These are phyloP conservation scores for Trichoderma oligosporum DNA, from an alignment of 2,329 filamentous ascomycete species.

Conservation along the genomic window DNA sequence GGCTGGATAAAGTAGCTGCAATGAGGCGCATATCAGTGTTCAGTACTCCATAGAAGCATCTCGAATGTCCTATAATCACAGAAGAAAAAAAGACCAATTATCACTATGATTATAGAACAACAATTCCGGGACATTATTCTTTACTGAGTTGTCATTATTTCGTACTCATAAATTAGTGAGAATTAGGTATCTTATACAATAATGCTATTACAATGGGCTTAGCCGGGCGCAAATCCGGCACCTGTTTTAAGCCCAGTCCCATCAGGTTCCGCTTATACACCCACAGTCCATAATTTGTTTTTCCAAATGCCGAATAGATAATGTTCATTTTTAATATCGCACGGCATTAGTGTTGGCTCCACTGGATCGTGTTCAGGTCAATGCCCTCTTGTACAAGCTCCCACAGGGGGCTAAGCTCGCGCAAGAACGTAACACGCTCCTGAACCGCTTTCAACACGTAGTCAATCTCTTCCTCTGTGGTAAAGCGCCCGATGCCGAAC, in stretches of 20 bases:
- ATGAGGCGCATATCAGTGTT: not conserved
- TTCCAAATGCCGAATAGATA: not conserved
- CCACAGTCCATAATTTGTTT: not conserved
- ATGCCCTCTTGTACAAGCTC: constrained; percentile 96
- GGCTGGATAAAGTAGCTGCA: not conserved
- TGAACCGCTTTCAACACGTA: constrained; percentile 93
- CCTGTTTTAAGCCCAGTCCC: constrained; percentile 21
- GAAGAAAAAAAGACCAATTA: not conserved
- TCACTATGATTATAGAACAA: not conserved
- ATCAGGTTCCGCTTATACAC: constrained; percentile 2
- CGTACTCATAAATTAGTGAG: constrained; percentile 14
- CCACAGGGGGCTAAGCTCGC: constrained; percentile 94
- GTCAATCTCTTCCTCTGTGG: constrained; percentile 90
- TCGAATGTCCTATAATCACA: not conserved
- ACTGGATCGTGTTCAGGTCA: constrained; percentile 93
- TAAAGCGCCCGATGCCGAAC: constrained; percentile 96
- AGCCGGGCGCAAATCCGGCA: constrained; percentile 22
- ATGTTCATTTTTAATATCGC: not conserved
- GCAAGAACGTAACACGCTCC: constrained; percentile 85
- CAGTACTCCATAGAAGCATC: not conserved
- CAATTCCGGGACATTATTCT: no score
- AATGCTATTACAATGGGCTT: constrained; percentile 32
- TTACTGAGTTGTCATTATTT: constrained; percentile 17
- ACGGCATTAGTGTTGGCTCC: constrained; percentile 87
- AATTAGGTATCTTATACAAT: constrained; percentile 23